Evolutionary conservation across 805 yeast species (phyloP), one percentile per base, ranked within the genome.

Genomic region (Saccharomycopsis fermentans): DNA sequence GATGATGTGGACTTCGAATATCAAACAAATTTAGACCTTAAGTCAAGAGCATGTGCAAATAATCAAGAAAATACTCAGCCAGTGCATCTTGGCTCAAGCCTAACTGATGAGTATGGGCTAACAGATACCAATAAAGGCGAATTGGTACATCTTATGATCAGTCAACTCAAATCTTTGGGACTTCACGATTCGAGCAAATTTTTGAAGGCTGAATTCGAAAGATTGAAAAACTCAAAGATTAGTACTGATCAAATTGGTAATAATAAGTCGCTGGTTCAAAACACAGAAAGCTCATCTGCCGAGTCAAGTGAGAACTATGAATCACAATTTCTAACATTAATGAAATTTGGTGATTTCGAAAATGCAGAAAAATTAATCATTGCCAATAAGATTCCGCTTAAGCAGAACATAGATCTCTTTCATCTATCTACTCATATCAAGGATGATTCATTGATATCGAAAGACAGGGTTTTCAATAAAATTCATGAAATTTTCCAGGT

Each of bases 161-260:
- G 81, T 62, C 69, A 81, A 0, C 66, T 81, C 55, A 69, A 70
- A 39, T 84, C 80, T 59, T 61, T 81, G 59, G 83, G 83, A 4
- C 80, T 76, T 63, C 58, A 65, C 3, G 63, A 68, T 2, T 66
- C 80, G 0, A 76, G 81, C 0, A 60, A 67, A 3, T 56, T 63
- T 3, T 67, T 81, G 47, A 16, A 8, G 6, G 4, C 29, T 43
- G 50, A 43, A 8, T 43, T 43, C 6, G 26, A 21, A 5, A 43
- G 4, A 6, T 21, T 43, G 14, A 43, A 21, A 43, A 77, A 76
- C 59, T 59, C 66, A 4, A 81, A 79, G 65, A 71, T 6, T 14
- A 32, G 2, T 29, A 9, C 35, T 2, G 21, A 16, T 54, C 73
- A 29, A 68, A 70, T 56, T 67, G 71, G 80, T 0, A 71, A 73